Conservation (phyloP, 169 alveolate species). For the Perkinsus olseni region DNA sequence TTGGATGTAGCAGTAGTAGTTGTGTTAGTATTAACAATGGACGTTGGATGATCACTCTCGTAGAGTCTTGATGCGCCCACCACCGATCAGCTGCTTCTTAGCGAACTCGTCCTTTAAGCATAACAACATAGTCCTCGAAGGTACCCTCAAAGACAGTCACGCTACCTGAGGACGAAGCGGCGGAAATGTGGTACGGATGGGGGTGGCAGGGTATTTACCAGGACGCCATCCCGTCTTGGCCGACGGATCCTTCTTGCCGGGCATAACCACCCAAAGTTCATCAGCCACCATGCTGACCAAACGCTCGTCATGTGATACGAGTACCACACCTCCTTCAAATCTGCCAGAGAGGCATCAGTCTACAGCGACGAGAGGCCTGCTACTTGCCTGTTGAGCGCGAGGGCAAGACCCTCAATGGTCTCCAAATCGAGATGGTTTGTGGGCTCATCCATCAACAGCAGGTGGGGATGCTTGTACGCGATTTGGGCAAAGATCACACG, state of each 20-base stretch:
- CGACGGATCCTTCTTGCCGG: background rate
- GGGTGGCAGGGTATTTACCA: background rate
- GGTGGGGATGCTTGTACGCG: conserved; percentile 71
- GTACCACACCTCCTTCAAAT: conserved; percentile 71
- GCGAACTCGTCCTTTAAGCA: conserved; percentile 1
- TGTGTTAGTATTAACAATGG: background rate
- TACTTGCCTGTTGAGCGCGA: conserved; percentile 80
- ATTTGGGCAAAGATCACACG: conserved; percentile 75
- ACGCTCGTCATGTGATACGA: conserved; percentile 77
- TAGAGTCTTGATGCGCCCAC: background rate
- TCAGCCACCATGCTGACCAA: conserved; percentile 69
- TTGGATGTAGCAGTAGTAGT: background rate
- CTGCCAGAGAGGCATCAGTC: conserved; percentile 19
- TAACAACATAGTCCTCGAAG: background rate
- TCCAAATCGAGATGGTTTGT: conserved; percentile 85
- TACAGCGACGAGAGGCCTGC: conserved; percentile 69
- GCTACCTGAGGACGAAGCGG: background rate
- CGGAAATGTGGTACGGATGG: background rate
- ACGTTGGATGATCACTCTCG: background rate
- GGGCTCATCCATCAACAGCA: conserved; percentile 87
- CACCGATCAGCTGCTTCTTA: background rate
- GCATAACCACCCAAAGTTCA: conserved; percentile 60
- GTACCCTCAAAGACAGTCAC: background rate
- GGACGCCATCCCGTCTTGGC: background rate
- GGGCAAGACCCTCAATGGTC: conserved; percentile 62